A percentile compares a stretch with the other conserved stretches of the same genome.
Conservation (phyloP, 2,329 filamentous ascomycete genomes). For the Chlorencoelia australis region DNA sequence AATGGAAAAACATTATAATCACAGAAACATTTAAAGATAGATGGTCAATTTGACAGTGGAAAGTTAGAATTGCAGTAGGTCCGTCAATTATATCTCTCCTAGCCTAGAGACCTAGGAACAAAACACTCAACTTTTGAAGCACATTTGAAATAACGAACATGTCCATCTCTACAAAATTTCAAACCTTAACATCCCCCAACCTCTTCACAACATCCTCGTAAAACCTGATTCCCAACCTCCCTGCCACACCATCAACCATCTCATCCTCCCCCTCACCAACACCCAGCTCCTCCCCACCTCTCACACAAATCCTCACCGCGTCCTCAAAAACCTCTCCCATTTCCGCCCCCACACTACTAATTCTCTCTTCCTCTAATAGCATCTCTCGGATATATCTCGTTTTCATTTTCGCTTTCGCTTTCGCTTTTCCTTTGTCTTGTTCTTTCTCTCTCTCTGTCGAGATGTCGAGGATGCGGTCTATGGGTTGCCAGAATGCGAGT, state of each 20-base stretch:
- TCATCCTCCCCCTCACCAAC: constrained; percentile 32
- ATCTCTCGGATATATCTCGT: constrained; percentile 32
- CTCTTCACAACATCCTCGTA: constrained; percentile 37
- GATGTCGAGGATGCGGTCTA: constrained; percentile 35
- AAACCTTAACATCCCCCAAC: constrained; percentile 26
- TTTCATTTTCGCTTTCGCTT: too few species aligned
- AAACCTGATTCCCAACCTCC: constrained; percentile 31
- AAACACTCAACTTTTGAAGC: too few species aligned
- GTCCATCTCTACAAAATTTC: constrained; percentile 3
- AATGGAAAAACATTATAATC: too few species aligned
- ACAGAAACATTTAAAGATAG: too few species aligned
- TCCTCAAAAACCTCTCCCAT: constrained; percentile 34
- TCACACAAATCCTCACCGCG: constrained; percentile 30
- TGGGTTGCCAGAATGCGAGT: constrained; percentile 41
- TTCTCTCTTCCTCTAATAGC: constrained; percentile 24
- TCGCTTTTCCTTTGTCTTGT: background rate
- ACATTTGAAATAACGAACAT: too few species aligned
- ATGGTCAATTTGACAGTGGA: too few species aligned
- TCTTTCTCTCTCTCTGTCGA: constrained; percentile 24
- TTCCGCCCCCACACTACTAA: constrained; percentile 29
- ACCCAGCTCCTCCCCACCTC: constrained; percentile 29
- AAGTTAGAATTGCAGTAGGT: too few species aligned
- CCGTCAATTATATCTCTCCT: too few species aligned
- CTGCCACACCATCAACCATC: constrained; percentile 31
- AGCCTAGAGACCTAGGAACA: too few species aligned